phyloP scores from a whole-genome alignment of 2,329 filamentous ascomycete species.

The Verticillium alfalfae region DNA sequence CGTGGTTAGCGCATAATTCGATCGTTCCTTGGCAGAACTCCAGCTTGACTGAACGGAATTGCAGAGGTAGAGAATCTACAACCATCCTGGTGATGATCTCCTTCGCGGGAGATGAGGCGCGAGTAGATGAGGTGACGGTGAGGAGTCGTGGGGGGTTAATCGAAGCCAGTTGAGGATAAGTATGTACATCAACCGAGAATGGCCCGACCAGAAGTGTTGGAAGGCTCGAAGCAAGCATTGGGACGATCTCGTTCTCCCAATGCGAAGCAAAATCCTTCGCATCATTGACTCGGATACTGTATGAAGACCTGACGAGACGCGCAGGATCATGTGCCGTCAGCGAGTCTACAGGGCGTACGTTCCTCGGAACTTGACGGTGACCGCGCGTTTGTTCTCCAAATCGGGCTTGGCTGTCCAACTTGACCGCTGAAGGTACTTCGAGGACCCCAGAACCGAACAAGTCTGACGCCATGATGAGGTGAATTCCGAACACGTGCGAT shows the following conservation, averaged over 20 bases:
- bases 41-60: neutral
- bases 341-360: neutral
- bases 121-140: neutral
- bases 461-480: too few relatives aligned
- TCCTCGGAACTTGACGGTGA: neutral
- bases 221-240: neutral
- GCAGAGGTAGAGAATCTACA: neutral
- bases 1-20: neutral
- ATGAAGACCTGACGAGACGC: neutral
- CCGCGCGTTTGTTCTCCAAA: neutral
- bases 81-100: neutral
- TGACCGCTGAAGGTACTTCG: too few relatives aligned
- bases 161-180: neutral
- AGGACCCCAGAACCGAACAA: too few relatives aligned
- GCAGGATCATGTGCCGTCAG: neutral
- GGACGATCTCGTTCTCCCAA: neutral
- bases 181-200: neutral
- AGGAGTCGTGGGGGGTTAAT: neutral
- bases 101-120: neutral
- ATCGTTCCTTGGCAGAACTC: neutral
- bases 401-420: too few relatives aligned
- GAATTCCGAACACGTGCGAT: too few relatives aligned
- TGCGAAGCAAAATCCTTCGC: neutral
- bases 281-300: neutral
- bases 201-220: neutral